A percentile compares a stretch with the other conserved stretches of the same genome.
These are phyloP conservation scores for Spencermartinsiella ligniputridi DNA, from an alignment of 1,139 yeast genomes.

Conservation along the genomic window DNA sequence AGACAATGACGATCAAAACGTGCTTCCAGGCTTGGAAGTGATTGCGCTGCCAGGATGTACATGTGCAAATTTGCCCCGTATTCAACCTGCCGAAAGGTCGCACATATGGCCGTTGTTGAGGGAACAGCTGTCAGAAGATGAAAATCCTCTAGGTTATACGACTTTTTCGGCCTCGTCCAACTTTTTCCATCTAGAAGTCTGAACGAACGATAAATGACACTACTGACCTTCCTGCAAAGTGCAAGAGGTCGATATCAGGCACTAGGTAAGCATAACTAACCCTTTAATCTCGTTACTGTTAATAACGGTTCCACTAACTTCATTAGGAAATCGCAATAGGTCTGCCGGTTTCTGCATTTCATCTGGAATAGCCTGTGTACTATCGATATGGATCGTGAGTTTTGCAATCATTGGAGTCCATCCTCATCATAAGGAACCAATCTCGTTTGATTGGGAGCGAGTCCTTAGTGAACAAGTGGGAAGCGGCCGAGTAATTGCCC, in stretches of 20 bases:
- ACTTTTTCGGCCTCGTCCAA: no score
- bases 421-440: not conserved
- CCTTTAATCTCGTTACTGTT: not conserved
- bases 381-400: not conserved
- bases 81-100: no score
- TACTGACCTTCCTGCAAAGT: not conserved
- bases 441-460: not conserved
- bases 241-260: not conserved
- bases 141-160: no score
- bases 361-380: not conserved
- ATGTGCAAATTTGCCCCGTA: no score
- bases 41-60: no score
- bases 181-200: no score
- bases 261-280: not conserved
- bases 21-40: no score
- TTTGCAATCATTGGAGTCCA: not conserved
- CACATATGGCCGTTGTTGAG: no score
- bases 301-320: not conserved
- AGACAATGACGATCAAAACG: no score
- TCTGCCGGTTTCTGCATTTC: not conserved
- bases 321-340: not conserved
- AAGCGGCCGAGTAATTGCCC: not conserved
- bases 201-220: no score
- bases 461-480: not conserved
- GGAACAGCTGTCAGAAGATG: no score